These are phyloP conservation scores for Glonium stellatum DNA, from an alignment of 495 filamentous ascomycete genomes.

Conservation along the genomic window DNA sequence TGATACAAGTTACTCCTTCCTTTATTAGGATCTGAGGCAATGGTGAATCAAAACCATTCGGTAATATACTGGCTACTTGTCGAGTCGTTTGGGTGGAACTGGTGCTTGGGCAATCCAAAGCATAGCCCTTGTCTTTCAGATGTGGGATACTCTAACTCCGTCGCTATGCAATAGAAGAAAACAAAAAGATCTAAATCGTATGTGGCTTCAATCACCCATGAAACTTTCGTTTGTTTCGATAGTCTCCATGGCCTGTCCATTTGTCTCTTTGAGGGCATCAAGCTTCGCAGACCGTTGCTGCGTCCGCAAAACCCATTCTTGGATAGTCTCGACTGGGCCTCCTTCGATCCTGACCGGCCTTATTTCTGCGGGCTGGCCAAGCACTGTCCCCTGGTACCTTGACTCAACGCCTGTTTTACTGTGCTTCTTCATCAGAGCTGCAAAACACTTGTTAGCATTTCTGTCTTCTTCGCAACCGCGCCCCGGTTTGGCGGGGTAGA, in stretches of 20 bases:
- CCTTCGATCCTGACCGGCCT: slow-evolving; percentile 65
- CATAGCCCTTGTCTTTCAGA: not conserved
- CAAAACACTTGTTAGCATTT: slow-evolving; percentile 3
- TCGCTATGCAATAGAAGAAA: slow-evolving; percentile 1
- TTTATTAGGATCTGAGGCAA: too few species aligned
- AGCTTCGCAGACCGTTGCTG: slow-evolving; percentile 17
- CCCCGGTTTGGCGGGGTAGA: not conserved
- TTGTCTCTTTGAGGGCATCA: not conserved
- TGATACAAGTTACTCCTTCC: too few species aligned
- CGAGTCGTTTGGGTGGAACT: not conserved
- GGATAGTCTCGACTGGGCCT: slow-evolving; percentile 56
- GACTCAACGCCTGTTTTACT: slow-evolving; percentile 76
- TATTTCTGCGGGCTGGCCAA: slow-evolving; percentile 64
- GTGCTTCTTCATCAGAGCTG: slow-evolving; percentile 69
- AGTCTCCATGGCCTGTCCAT: not conserved
- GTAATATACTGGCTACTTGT: not conserved
- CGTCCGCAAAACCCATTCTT: slow-evolving; percentile 49
- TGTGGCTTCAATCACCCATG: not conserved
- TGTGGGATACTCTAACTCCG: not conserved
- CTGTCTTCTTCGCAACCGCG: not conserved
- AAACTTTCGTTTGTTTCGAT: slow-evolving; percentile 2
- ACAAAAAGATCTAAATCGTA: not conserved
- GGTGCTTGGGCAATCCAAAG: not conserved
- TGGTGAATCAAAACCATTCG: not conserved
- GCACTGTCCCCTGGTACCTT: slow-evolving; percentile 68